Conservation (phyloP, 2,329 filamentous ascomycete species). For the Fusarium succisae region DNA sequence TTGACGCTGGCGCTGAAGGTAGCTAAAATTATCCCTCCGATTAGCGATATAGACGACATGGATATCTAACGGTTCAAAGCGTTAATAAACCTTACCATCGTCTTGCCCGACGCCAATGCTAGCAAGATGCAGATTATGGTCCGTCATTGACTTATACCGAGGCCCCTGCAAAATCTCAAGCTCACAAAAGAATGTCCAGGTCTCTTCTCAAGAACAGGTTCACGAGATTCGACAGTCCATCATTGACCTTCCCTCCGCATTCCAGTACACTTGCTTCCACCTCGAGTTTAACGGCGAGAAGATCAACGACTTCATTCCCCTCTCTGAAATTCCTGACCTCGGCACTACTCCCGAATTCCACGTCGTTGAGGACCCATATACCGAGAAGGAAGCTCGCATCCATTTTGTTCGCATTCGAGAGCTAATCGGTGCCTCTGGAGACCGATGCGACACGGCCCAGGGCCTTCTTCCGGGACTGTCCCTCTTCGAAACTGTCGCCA, state of each 20-base stretch:
- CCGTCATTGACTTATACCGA: constrained; percentile 47
- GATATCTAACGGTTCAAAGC: constrained; percentile 47
- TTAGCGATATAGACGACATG: constrained; percentile 5
- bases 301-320: constrained; percentile 93
- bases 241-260: constrained; percentile 90
- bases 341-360: constrained; percentile 79
- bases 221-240: constrained; percentile 97
- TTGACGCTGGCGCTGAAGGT: constrained; percentile 49
- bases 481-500: constrained; percentile 81
- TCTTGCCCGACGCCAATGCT: constrained; percentile 78
- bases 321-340: constrained; percentile 87
- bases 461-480: constrained; percentile 87
- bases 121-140: constrained; percentile 88
- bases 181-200: constrained; percentile 58
- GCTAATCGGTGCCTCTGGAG: constrained; percentile 89
- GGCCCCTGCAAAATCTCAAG: not conserved
- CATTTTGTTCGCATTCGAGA: constrained; percentile 92
- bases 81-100: constrained; percentile 74
- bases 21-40: constrained; percentile 12
- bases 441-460: constrained; percentile 86
- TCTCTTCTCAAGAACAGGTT: constrained; percentile 92
- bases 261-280: constrained; percentile 99
- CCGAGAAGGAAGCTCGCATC: constrained; percentile 96
- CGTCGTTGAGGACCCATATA: constrained; percentile 94
- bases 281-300: constrained; percentile 88